These are phyloP conservation scores for Skeletonema potamos DNA, from an alignment of 108 stramenopile genomes.

Conservation along the genomic window DNA sequence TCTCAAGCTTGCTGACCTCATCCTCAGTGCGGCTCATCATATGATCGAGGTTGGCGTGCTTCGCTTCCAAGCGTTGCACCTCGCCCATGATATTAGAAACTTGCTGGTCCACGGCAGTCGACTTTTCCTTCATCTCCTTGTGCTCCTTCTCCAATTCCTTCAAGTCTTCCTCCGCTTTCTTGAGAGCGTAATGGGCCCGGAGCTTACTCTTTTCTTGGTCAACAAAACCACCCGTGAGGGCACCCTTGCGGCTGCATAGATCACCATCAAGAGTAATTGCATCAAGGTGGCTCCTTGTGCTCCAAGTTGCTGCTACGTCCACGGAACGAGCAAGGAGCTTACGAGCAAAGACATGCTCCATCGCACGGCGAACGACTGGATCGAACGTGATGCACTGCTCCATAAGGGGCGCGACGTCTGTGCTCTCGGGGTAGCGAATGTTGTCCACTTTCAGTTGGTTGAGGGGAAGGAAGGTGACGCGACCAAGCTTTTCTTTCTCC, in stretches of 20 bases:
- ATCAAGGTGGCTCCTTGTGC: slow-evolving; percentile 76
- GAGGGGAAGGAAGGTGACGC: slow-evolving; percentile 98
- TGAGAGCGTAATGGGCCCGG: slow-evolving; percentile 56
- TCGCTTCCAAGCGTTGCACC: slow-evolving; percentile 71
- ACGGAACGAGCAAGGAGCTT: slow-evolving; percentile 88
- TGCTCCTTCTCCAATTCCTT: slow-evolving; percentile 51
- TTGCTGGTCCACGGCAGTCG: slow-evolving; percentile 66
- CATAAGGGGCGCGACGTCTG: slow-evolving; percentile 72
- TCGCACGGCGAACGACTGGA: slow-evolving; percentile 78
- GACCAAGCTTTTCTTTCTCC: slow-evolving; percentile 85
- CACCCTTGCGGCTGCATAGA: slow-evolving; percentile 89
- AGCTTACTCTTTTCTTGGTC: slow-evolving; percentile 75
- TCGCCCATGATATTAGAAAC: slow-evolving; percentile 67
- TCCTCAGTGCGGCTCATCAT: slow-evolving; percentile 61
- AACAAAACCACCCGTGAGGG: slow-evolving; percentile 90
- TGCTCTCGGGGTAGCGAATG: slow-evolving; percentile 65
- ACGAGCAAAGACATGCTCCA: slow-evolving; percentile 92
- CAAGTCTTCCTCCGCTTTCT: slow-evolving; percentile 49
- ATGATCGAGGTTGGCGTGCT: slow-evolving; percentile 68
- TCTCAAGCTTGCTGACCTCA: slow-evolving; percentile 44
- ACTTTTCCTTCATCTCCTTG: slow-evolving; percentile 49
- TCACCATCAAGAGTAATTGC: slow-evolving; percentile 98
- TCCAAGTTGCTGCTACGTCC: slow-evolving; percentile 80
- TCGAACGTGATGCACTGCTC: slow-evolving; percentile 80
- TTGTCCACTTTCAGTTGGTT: slow-evolving; percentile 80